phyloP scores from a whole-genome alignment of 352 stramenopile genomes.

The Phytophthora chlamydospora region DNA sequence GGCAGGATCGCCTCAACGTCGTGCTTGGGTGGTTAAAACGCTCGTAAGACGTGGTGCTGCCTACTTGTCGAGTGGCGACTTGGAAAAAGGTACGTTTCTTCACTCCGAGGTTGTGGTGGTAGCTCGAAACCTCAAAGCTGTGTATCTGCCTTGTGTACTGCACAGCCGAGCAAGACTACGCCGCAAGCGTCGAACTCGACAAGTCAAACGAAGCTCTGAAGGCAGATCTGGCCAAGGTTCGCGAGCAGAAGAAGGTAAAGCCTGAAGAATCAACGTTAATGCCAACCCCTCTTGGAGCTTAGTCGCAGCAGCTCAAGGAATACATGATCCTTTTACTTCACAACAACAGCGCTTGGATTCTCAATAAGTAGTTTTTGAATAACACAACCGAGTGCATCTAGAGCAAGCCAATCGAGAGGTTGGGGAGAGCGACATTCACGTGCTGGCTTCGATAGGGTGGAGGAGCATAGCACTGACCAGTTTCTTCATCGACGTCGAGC shows the following conservation, averaged over 20 bases:
- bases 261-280: not conserved
- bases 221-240: constrained; percentile 53
- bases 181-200: constrained; percentile 62
- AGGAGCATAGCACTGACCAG: constrained; percentile 14
- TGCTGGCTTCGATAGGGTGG: not conserved
- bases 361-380: no score
- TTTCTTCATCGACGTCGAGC: constrained; percentile 28
- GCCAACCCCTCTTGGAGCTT: constrained; percentile 18
- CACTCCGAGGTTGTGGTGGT: not conserved
- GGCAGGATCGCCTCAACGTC: constrained; percentile 59
- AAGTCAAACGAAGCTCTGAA: constrained; percentile 57
- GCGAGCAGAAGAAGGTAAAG: constrained; percentile 9
- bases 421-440: constrained; percentile 24
- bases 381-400: constrained; percentile 2
- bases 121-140: not conserved
- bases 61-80: constrained; percentile 41
- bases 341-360: no score
- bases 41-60: constrained; percentile 71
- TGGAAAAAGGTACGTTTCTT: constrained; percentile 42
- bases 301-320: constrained; percentile 5
- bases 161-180: constrained; percentile 64
- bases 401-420: constrained; percentile 34
- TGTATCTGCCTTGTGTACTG: not conserved
- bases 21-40: constrained; percentile 79
- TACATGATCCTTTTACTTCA: not conserved